A percentile compares a stretch with the other conserved stretches of the same genome.
Evolutionary conservation across 768 basidiomycete genomes (phyloP).

Genomic region (Imleria badia): DNA sequence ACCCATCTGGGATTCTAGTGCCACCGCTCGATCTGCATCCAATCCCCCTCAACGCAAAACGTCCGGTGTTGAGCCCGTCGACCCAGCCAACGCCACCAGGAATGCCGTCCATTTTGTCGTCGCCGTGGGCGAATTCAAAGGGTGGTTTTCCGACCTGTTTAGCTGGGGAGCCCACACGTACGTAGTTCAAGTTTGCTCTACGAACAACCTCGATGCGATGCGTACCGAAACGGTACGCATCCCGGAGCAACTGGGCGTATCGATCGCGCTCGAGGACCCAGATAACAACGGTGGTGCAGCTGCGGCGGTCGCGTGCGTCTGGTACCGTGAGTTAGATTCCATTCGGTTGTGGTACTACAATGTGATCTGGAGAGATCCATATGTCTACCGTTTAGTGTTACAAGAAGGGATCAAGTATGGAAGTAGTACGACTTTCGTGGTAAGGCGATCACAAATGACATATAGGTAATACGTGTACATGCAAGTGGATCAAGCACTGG

Average conservation of each 20-base stretch:
- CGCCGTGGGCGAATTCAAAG: conserved; percentile 63
- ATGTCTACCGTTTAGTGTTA: no score
- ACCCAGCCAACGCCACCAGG: conserved; percentile 40
- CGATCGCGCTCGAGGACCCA: conserved; percentile 56
- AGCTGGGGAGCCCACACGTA: conserved; percentile 75
- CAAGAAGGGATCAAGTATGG: neutral
- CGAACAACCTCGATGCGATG: conserved; percentile 56
- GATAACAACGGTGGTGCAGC: conserved; percentile 31
- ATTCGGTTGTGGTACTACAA: neutral
- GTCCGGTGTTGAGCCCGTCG: conserved; percentile 52
- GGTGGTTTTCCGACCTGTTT: conserved; percentile 96
- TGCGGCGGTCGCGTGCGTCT: conserved; percentile 21
- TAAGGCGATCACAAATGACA: no score
- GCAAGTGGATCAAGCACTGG: no score
- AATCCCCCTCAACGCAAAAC: conserved; percentile 40
- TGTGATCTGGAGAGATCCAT: neutral
- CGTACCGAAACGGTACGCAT: conserved; percentile 62
- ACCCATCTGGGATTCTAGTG: conserved; percentile 36
- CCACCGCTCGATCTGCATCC: conserved; percentile 39
- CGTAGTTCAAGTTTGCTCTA: conserved; percentile 58
- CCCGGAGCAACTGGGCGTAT: conserved; percentile 63
- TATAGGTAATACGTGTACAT: no score
- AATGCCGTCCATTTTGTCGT: conserved; percentile 49
- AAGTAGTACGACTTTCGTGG: no score
- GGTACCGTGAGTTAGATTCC: conserved; percentile 4